These are phyloP conservation scores for Pinus taeda DNA, from an alignment of 75 land plant species.

Conservation along the genomic window DNA sequence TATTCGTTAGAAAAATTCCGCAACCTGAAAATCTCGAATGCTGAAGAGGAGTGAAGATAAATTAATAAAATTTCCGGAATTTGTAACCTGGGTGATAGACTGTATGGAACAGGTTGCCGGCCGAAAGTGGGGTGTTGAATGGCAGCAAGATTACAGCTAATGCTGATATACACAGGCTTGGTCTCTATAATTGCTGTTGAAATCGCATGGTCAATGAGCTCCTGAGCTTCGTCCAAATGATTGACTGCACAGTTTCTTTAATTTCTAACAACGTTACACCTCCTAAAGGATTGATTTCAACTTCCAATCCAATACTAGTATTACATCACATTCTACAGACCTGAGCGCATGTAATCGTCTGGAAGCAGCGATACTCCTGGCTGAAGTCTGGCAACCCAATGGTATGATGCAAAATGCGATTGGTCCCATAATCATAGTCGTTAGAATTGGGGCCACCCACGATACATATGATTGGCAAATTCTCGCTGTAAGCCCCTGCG, in stretches of 20 bases:
- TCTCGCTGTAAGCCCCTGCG: no score
- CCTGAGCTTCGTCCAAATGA: conserved; percentile 53
- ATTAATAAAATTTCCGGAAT: no score
- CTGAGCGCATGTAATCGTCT: no score
- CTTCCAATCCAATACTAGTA: no score
- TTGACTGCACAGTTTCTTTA: conserved; percentile 13
- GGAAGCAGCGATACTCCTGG: conserved; percentile 21
- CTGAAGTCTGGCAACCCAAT: conserved; percentile 51
- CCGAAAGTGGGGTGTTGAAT: conserved; percentile 44
- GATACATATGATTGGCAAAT: no score
- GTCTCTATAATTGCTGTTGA: conserved; percentile 46
- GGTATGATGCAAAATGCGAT: conserved; percentile 50
- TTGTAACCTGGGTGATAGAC: conserved; percentile 20
- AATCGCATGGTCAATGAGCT: conserved; percentile 49
- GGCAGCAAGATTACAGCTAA: conserved; percentile 52
- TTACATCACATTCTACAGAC: no score
- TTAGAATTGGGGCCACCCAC: conserved; percentile 21
- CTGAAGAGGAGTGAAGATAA: no score
- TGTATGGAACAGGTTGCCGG: conserved; percentile 42
- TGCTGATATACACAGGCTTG: conserved; percentile 61
- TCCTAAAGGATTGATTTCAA: no score
- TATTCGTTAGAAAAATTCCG: background rate
- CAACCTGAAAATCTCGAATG: background rate
- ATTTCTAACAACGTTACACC: no score
- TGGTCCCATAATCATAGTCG: conserved; percentile 42